Evolutionary conservation across 1,139 yeast species (phyloP).

Genomic region (Candida sp.): DNA sequence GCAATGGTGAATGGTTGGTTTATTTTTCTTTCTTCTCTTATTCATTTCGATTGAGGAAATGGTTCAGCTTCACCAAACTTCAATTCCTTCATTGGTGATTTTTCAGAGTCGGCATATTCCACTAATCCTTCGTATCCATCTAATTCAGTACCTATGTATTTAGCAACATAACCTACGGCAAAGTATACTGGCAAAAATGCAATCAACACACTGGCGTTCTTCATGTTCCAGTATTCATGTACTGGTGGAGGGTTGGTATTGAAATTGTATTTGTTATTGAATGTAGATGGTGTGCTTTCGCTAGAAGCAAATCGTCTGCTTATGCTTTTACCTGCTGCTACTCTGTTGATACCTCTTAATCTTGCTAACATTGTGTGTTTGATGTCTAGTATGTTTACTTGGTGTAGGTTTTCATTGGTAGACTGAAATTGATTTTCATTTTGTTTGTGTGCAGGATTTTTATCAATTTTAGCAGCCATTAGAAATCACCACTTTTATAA

Average conservation of each 20-base stretch:
- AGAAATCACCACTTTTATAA: neutral
- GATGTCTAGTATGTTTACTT: neutral
- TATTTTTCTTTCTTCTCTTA: neutral
- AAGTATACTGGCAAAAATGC: slow-evolving; percentile 39
- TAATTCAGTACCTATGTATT: slow-evolving; percentile 25
- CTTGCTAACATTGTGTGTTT: slow-evolving; percentile 22
- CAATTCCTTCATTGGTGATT: slow-evolving; percentile 34
- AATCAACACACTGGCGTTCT: slow-evolving; percentile 33
- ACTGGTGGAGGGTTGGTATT: slow-evolving; percentile 46
- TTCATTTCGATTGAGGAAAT: slow-evolving; percentile 7
- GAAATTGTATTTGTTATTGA: slow-evolving; percentile 43
- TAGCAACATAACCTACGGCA: slow-evolving; percentile 32
- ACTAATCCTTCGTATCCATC: slow-evolving; percentile 32
- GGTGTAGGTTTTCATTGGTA: neutral
- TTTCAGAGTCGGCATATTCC: slow-evolving; percentile 34
- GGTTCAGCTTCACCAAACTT: slow-evolving; percentile 39
- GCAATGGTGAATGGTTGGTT: neutral
- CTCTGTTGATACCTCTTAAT: slow-evolving; percentile 4
- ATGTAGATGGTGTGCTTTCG: slow-evolving; percentile 26
- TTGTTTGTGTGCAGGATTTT: neutral
- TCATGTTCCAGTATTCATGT: slow-evolving; percentile 45
- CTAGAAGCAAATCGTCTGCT: slow-evolving; percentile 12
- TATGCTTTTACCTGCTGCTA: slow-evolving; percentile 12
- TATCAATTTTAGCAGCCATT: neutral
- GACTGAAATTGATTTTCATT: neutral